These are phyloP conservation scores for Gliomastix tumulicola DNA, from an alignment of 2,329 filamentous ascomycete species.

Conservation along the genomic window DNA sequence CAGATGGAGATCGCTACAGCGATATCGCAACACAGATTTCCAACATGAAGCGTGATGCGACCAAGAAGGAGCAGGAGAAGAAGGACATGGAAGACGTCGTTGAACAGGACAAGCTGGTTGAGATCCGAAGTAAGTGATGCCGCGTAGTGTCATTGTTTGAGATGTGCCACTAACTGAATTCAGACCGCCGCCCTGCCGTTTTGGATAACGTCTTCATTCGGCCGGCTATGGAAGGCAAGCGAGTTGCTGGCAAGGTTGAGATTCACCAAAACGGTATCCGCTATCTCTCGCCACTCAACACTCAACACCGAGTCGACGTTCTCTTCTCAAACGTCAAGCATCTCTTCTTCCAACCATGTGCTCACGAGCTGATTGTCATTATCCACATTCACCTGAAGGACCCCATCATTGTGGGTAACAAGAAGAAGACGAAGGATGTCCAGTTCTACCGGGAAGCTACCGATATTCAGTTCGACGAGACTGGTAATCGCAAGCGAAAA, in stretches of 20 bases:
- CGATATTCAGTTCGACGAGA: constrained; percentile 98
- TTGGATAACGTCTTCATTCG: constrained; percentile 94
- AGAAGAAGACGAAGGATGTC: constrained; percentile 97
- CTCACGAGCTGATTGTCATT: constrained; percentile 93
- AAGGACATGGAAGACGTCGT: constrained; percentile 99
- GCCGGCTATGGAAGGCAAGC: constrained; percentile 92
- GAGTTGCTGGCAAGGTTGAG: constrained; percentile 90
- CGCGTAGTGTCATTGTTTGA: not conserved
- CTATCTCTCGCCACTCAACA: constrained; percentile 76
- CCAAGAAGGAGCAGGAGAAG: constrained; percentile 94
- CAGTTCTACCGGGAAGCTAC: constrained; percentile 98
- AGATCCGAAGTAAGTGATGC: constrained; percentile 71
- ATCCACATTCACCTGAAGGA: constrained; percentile 98
- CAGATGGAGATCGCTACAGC: constrained; percentile 79
- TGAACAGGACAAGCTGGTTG: constrained; percentile 93
- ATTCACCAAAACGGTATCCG: constrained; percentile 99
- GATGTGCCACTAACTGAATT: constrained; percentile 3
- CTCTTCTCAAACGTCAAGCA: constrained; percentile 98
- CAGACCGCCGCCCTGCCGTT: constrained; percentile 81
- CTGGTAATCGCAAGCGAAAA: constrained; percentile 94
- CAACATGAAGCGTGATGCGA: constrained; percentile 88
- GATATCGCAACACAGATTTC: constrained; percentile 91
- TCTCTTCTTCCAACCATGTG: constrained; percentile 96
- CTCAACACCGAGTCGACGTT: constrained; percentile 81
- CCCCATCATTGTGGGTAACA: constrained; percentile 94